phyloP scores from a whole-genome alignment of 108 stramenopile genomes.

The Parmales sp. region DNA sequence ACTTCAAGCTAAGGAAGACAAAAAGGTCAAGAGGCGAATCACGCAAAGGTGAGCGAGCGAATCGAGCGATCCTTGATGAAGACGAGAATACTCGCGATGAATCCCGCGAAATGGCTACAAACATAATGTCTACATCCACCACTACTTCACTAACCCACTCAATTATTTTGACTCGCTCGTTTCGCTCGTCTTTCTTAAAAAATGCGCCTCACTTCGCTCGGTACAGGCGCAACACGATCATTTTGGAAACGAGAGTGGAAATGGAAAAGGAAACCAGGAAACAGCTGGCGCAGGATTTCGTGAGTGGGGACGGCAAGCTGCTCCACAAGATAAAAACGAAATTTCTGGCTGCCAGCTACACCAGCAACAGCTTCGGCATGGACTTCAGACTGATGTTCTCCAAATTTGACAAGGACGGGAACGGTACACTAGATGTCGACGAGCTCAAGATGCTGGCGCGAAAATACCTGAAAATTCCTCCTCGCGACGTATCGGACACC shows the following conservation, averaged over 20 bases:
- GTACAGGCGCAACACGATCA: too few species aligned
- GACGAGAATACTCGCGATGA: too few species aligned
- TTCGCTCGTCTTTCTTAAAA: too few species aligned
- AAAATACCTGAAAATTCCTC: not conserved
- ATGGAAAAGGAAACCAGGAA: not conserved
- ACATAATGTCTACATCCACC: too few species aligned
- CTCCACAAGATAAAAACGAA: not conserved
- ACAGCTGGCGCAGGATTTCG: not conserved
- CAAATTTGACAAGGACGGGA: not conserved
- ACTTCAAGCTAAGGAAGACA: too few species aligned
- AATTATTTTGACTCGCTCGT: too few species aligned
- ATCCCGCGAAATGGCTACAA: too few species aligned
- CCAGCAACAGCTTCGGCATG: not conserved
- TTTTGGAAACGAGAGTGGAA: not conserved
- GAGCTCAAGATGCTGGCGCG: not conserved
- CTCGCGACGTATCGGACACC: not conserved
- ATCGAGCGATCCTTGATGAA: too few species aligned
- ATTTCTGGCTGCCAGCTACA: not conserved
- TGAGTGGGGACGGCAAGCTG: not conserved
- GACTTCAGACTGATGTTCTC: not conserved
- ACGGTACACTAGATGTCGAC: not conserved
- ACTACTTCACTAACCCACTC: too few species aligned
- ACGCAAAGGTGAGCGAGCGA: too few species aligned
- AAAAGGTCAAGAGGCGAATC: too few species aligned
- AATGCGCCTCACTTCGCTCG: too few species aligned